phyloP scores from a whole-genome alignment of 2,329 filamentous ascomycete genomes.

The Graphiopsis chlorocephala region DNA sequence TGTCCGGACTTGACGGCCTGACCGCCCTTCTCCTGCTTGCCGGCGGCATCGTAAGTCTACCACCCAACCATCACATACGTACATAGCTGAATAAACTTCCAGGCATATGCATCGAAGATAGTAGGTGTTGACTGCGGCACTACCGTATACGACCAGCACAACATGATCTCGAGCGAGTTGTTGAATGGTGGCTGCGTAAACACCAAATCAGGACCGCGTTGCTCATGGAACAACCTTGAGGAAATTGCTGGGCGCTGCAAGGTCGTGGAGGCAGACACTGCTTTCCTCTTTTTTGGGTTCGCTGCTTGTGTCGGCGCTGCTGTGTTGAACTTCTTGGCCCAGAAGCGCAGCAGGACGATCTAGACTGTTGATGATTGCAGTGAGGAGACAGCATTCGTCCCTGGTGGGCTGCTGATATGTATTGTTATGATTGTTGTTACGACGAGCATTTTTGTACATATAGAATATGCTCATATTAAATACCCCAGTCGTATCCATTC shows the following conservation, averaged over 20 bases:
- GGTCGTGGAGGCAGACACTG: slow-evolving; percentile 23
- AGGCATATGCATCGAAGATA: slow-evolving; percentile 26
- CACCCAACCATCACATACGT: neutral
- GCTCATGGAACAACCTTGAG: neutral
- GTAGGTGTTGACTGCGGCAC: slow-evolving; percentile 19
- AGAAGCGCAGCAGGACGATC: slow-evolving; percentile 10
- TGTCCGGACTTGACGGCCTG: slow-evolving; percentile 24
- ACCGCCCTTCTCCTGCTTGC: slow-evolving; percentile 25
- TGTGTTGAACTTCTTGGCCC: slow-evolving; percentile 16
- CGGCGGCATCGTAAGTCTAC: slow-evolving; percentile 28
- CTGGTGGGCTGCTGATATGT: neutral
- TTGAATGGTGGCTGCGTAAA: slow-evolving; percentile 23
- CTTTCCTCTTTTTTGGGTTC: slow-evolving; percentile 27
- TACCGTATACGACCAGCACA: neutral
- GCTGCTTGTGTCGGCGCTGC: slow-evolving; percentile 18
- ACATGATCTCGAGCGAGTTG: slow-evolving; percentile 15
- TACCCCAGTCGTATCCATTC: neutral
- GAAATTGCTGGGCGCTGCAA: slow-evolving; percentile 21
- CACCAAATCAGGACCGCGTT: neutral
- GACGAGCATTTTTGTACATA: neutral
- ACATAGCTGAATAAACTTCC: neutral
- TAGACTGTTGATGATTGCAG: neutral
- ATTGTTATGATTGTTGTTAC: neutral
- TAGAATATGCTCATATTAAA: neutral
- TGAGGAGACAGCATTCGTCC: too few species aligned